phyloP scores from a whole-genome alignment of 192 early-diverging fungal genomes.

The Phlyctochytrium bullatum region DNA sequence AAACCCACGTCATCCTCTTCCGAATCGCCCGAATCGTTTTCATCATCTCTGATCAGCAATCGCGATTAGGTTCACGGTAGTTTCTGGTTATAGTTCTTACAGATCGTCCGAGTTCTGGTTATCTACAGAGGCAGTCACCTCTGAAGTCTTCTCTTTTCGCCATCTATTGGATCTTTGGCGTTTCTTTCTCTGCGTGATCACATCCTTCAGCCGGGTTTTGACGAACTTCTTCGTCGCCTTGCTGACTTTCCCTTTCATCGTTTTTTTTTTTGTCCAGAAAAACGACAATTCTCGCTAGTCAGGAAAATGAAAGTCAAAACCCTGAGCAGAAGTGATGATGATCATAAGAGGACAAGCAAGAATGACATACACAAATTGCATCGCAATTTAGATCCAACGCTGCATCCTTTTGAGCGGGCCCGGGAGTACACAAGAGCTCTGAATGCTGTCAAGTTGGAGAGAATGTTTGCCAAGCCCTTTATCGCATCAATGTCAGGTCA shows the following conservation, averaged over 20 bases:
- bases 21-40: constrained; percentile 30
- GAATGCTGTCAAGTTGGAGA: constrained; percentile 89
- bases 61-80: constrained; percentile 45
- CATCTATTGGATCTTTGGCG: constrained; percentile 37
- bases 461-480: constrained; percentile 98
- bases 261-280: too few relatives aligned
- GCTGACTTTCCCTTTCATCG: too few relatives aligned
- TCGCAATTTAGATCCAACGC: constrained; percentile 82
- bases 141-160: constrained; percentile 22
- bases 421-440: constrained; percentile 95
- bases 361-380: constrained; percentile 84
- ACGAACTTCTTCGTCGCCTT: constrained; percentile 79
- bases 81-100: constrained; percentile 29
- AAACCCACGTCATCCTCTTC: constrained; percentile 53
- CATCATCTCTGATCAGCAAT: not conserved
- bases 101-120: constrained; percentile 30
- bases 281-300: too few relatives aligned
- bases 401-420: constrained; percentile 94
- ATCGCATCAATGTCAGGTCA: constrained; percentile 86
- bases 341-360: constrained; percentile 76
- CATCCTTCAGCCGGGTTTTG: constrained; percentile 70
- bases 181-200: constrained; percentile 18
- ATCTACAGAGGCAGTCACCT: constrained; percentile 22
- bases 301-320: constrained; percentile 99
- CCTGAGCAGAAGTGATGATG: constrained; percentile 73